Conservation (phyloP, 495 filamentous ascomycete species). For the Xylaria bambusicola region DNA sequence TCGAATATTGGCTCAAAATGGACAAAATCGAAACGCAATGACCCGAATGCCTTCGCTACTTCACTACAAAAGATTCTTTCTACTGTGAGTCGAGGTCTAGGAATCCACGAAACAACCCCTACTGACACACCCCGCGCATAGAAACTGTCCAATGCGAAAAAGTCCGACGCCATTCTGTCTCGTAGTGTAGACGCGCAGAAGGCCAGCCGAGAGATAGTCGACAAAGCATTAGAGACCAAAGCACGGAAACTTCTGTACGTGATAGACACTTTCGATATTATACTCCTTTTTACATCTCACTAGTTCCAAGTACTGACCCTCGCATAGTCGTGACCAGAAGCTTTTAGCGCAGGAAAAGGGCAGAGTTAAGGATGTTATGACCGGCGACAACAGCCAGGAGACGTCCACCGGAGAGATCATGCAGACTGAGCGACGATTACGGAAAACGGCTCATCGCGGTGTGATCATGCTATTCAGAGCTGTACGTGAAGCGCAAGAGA, state of each 20-base stretch:
- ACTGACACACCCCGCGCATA: not conserved
- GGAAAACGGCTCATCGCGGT: slow-evolving; percentile 86
- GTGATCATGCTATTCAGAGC: slow-evolving; percentile 96
- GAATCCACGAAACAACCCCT: not conserved
- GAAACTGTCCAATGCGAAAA: slow-evolving; percentile 78
- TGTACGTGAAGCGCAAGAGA: slow-evolving; percentile 86
- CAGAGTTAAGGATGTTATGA: slow-evolving; percentile 78
- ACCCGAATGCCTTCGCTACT: slow-evolving; percentile 84
- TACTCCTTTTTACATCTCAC: not conserved
- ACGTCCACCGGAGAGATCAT: slow-evolving; percentile 59
- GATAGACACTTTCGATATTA: not conserved
- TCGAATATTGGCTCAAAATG: slow-evolving; percentile 44
- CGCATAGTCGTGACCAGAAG: slow-evolving; percentile 76
- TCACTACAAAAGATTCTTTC: slow-evolving; percentile 89
- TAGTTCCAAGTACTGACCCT: not conserved
- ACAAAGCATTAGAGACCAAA: slow-evolving; percentile 75
- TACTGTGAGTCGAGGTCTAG: slow-evolving; percentile 38
- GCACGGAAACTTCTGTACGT: slow-evolving; percentile 55
- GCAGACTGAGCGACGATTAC: slow-evolving; percentile 77
- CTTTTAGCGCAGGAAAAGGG: slow-evolving; percentile 81
- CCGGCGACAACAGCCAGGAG: slow-evolving; percentile 45
- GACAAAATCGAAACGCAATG: slow-evolving; percentile 74
- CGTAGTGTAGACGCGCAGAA: slow-evolving; percentile 70
- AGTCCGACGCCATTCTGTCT: slow-evolving; percentile 84
- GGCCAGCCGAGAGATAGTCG: slow-evolving; percentile 63